Conservation (phyloP, 108 stramenopile genomes). For the Cyclotella baltica region DNA sequence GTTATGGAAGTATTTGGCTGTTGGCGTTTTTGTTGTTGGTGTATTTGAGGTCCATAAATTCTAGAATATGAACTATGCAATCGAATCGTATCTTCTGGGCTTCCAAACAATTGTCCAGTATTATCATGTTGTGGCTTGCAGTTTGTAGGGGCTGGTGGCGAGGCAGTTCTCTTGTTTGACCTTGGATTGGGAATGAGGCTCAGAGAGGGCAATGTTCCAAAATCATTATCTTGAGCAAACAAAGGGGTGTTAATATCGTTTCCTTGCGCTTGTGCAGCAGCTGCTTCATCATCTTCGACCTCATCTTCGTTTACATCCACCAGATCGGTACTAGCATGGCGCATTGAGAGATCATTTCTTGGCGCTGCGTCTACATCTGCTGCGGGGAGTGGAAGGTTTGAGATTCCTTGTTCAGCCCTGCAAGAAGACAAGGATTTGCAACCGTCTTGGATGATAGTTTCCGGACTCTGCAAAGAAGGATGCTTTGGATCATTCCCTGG, state of each 20-base stretch:
- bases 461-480: slow-evolving; percentile 26
- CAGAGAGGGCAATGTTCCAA: slow-evolving; percentile 2
- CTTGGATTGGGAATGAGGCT: neutral
- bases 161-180: neutral
- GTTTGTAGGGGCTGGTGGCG: neutral
- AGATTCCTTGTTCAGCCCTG: neutral
- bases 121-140: neutral
- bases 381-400: no score
- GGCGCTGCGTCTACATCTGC: neutral
- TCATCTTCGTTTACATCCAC: slow-evolving; percentile 13
- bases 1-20: neutral
- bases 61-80: slow-evolving; percentile 14
- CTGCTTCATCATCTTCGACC: neutral
- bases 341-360: neutral
- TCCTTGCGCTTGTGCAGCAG: neutral
- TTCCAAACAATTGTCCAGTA: slow-evolving; percentile 1
- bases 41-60: neutral
- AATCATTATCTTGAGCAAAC: slow-evolving; percentile 48
- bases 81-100: slow-evolving; percentile 10
- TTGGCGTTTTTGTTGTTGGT: neutral
- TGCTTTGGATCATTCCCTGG: slow-evolving; percentile 40
- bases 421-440: neutral
- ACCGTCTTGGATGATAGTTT: neutral
- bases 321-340: neutral
- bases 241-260: slow-evolving; percentile 30